These are phyloP conservation scores for Neurospora hispaniola DNA, from an alignment of 495 filamentous ascomycete genomes.

Conservation along the genomic window DNA sequence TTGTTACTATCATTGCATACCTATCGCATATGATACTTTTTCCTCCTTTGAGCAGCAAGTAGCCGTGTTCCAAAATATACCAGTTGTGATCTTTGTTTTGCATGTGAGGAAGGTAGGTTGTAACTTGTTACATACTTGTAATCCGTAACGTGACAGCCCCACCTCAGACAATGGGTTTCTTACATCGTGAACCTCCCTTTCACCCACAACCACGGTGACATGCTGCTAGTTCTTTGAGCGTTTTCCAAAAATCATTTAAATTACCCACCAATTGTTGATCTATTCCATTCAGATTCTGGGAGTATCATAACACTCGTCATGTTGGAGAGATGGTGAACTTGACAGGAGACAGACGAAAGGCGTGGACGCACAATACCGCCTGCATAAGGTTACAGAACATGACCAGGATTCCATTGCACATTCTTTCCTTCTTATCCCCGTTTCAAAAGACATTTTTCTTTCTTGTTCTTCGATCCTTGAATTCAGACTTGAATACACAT, in stretches of 20 bases:
- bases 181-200: background rate
- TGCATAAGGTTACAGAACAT: background rate
- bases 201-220: background rate
- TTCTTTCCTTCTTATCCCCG: too few relatives aligned
- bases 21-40: background rate
- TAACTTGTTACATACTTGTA: too few relatives aligned
- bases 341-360: background rate
- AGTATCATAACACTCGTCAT: too few relatives aligned
- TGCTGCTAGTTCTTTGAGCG: background rate
- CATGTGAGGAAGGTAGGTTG: too few relatives aligned
- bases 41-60: background rate
- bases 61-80: background rate
- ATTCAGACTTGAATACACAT: too few relatives aligned
- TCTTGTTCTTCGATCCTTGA: too few relatives aligned
- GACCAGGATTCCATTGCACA: too few relatives aligned
- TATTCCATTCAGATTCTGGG: background rate
- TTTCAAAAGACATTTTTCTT: too few relatives aligned
- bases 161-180: background rate
- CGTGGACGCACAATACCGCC: background rate
- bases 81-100: background rate
- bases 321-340: background rate
- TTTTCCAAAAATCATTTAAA: background rate
- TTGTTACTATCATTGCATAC: background rate
- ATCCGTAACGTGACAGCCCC: background rate
- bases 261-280: background rate